These are phyloP conservation scores for Neckera pumila DNA, from an alignment of 225 moss, liverwort and hornwort species.

Conservation along the genomic window DNA sequence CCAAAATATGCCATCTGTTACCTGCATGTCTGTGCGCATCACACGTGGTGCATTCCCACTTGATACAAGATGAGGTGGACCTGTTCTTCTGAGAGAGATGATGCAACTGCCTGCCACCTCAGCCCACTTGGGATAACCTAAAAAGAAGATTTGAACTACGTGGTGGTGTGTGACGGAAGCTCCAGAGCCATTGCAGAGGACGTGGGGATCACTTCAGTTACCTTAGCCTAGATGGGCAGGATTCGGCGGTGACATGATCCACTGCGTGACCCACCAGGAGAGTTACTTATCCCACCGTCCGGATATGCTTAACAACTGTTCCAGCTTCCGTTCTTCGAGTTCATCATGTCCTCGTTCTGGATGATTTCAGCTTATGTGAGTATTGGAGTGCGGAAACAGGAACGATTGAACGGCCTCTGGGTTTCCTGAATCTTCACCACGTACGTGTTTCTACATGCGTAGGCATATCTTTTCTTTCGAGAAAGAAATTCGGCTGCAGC, in stretches of 20 bases:
- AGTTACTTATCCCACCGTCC: background rate
- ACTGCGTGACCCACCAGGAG: background rate
- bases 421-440: background rate
- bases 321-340: background rate
- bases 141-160: background rate
- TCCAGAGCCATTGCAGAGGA: background rate
- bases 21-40: background rate
- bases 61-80: background rate
- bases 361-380: too few species aligned
- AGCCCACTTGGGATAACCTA: background rate
- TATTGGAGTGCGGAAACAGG: background rate
- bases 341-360: background rate
- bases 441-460: background rate
- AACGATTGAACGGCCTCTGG: background rate
- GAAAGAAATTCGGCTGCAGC: background rate
- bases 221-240: too few species aligned
- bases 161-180: background rate
- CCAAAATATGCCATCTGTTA: background rate
- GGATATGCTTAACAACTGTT: background rate
- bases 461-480: background rate
- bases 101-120: background rate
- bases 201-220: too few species aligned
- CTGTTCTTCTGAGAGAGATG: background rate
- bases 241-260: background rate
- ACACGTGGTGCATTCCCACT: background rate